phyloP scores from a whole-genome alignment of 176 grass and related monocot species.

The Raddia distichophylla region DNA sequence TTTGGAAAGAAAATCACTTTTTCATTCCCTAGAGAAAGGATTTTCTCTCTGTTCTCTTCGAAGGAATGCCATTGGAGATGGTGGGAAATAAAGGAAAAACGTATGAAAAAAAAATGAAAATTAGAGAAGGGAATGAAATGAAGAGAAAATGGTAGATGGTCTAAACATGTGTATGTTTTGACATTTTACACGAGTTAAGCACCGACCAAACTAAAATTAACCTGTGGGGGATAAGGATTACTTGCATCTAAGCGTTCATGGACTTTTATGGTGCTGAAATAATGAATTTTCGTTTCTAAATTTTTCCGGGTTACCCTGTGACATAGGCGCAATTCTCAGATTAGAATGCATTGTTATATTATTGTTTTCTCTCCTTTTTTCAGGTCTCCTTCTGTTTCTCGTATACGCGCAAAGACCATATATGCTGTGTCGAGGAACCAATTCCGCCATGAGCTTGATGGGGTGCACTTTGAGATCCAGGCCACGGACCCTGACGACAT shows the following conservation, averaged over 20 bases:
- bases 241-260: background rate
- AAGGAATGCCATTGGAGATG: too few relatives aligned
- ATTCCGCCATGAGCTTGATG: conserved; percentile 67
- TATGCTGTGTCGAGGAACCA: conserved; percentile 66
- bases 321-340: background rate
- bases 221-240: background rate
- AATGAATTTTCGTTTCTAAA: background rate
- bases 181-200: background rate
- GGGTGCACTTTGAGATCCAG: conserved; percentile 81
- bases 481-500: conserved; percentile 70
- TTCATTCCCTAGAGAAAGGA: too few relatives aligned
- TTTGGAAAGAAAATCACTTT: too few relatives aligned
- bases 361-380: background rate
- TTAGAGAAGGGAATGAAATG: too few relatives aligned
- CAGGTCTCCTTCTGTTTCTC: conserved; percentile 69
- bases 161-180: background rate
- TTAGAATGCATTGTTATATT: background rate
- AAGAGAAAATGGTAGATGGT: too few relatives aligned
- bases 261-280: conserved; percentile 8
- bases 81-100: too few relatives aligned
- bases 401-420: conserved; percentile 70
- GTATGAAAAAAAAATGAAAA: too few relatives aligned
- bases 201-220: conserved; percentile 19
- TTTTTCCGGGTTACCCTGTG: background rate
- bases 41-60: too few relatives aligned